phyloP scores from a whole-genome alignment of 768 basidiomycete species.

The Tricholoma furcatifolium region DNA sequence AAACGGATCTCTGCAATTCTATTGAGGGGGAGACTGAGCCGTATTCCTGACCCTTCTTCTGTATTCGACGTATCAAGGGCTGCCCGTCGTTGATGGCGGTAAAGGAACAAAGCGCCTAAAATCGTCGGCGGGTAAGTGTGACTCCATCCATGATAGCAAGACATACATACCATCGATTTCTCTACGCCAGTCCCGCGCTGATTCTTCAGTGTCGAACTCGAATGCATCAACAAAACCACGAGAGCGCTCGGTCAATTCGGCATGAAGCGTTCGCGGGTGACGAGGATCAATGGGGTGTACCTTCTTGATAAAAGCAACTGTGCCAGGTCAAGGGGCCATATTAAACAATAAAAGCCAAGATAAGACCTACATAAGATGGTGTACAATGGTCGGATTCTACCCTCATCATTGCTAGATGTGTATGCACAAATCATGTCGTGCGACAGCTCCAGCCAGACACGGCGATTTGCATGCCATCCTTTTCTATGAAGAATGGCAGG shows the following conservation, averaged over 20 bases:
- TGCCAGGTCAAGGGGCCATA: background rate
- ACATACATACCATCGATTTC: constrained; percentile 41
- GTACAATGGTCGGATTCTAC: constrained; percentile 50
- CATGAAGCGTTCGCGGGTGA: constrained; percentile 39
- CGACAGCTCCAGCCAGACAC: constrained; percentile 63
- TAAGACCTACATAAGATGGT: constrained; percentile 47
- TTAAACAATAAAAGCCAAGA: background rate
- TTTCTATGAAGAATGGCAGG: constrained; percentile 45
- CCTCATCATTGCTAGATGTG: constrained; percentile 52
- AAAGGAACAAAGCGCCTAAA: constrained; percentile 43
- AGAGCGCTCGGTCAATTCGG: constrained; percentile 32
- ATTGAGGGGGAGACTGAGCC: constrained; percentile 45
- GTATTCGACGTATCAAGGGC: constrained; percentile 25
- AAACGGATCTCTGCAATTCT: constrained; percentile 29
- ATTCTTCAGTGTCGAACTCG: constrained; percentile 61
- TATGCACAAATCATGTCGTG: constrained; percentile 61
- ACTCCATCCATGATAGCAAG: background rate
- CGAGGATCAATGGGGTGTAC: constrained; percentile 43
- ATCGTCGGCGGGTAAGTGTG: too few species aligned
- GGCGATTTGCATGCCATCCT: constrained; percentile 42
- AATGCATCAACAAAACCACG: constrained; percentile 26
- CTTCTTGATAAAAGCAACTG: constrained; percentile 49
- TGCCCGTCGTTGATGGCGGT: constrained; percentile 41
- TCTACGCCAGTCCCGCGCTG: constrained; percentile 47
- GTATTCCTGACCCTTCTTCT: constrained; percentile 36